Evolutionary conservation across 108 stramenopile genomes (phyloP), one percentile per base, ranked within the genome.

Genomic region (Nannochloropsis gaditana): DNA sequence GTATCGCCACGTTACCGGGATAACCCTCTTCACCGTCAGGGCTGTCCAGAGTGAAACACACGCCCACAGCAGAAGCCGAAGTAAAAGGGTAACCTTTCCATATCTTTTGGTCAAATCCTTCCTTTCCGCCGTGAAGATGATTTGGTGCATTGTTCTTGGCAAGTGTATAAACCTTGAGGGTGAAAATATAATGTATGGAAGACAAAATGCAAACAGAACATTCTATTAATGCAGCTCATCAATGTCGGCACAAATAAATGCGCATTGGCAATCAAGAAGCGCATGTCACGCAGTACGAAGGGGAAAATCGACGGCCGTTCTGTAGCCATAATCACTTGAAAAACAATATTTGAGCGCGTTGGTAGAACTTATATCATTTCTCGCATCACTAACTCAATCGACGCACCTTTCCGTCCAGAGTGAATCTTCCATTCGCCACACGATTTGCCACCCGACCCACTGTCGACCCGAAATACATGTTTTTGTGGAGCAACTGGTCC

Each of bases 401-500:
- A 73, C 59, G 59, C n/a, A 73, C 59, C 59, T 73, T 73, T 4
- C 59, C 59, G 59, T 73, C 59, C 3, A 73, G 2, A 15, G 4
- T 73, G 42, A 86, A 88, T 5, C 17, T 81, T 11, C 84, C 88
- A 4, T 84, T 84, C 10, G 82, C 88, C 44, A 88, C 80, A 31
- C 88, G 84, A 79, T 88, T 88, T 41, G 84, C 85, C 41, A 88
- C 85, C 9, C 88, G 43, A 15, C 88, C 88, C 44, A 88, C 45
- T 19, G 88, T 88, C 17, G 43, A 11, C 9, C 88, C 88, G 44
- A 83, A 83, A 80, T 81, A 87, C 9, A 73, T 42, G 43, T 79
- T 41, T 17, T 81, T 82, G 1, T 9, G 73, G 11, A 83, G 41
- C 43, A 83, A 43, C 17, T 19, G 44, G 17, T 85, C 85, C 85